Evolutionary conservation across 768 basidiomycete genomes (phyloP).

Genomic region (Cystofilobasidium capitatum): DNA sequence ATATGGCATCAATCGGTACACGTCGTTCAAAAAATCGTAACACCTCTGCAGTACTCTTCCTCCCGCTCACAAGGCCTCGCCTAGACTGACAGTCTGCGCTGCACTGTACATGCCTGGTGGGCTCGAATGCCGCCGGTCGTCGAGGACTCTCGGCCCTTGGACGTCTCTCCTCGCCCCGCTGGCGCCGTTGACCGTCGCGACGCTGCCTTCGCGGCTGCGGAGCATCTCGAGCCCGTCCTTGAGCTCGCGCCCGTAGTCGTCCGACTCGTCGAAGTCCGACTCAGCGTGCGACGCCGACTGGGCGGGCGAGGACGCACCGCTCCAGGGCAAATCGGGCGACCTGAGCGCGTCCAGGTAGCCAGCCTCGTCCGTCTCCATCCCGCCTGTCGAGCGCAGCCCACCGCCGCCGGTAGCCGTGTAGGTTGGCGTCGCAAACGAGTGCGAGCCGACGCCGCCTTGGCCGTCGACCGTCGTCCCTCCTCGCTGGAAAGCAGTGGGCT

Average conservation of each 20-base stretch:
- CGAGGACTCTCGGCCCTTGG: background rate
- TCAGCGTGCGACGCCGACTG: background rate
- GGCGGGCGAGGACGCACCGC: background rate
- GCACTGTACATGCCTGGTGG: background rate
- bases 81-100: no score
- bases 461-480: background rate
- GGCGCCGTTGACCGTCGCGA: no score
- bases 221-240: no score
- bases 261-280: background rate
- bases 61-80: no score
- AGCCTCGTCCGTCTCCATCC: slow-evolving; percentile 3
- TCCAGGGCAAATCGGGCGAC: slow-evolving; percentile 1
- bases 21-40: no score
- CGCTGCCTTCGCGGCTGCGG: no score
- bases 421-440: background rate
- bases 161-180: no score
- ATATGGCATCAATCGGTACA: no score
- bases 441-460: slow-evolving; percentile 1
- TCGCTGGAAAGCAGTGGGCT: background rate
- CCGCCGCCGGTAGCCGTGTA: background rate
- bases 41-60: no score
- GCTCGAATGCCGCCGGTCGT: background rate
- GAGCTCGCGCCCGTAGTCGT: no score
- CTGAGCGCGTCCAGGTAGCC: slow-evolving; percentile 11
- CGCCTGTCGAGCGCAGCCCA: background rate